phyloP scores from a whole-genome alignment of 495 filamentous ascomycete genomes.

The Pseudotulostoma volvatum region DNA sequence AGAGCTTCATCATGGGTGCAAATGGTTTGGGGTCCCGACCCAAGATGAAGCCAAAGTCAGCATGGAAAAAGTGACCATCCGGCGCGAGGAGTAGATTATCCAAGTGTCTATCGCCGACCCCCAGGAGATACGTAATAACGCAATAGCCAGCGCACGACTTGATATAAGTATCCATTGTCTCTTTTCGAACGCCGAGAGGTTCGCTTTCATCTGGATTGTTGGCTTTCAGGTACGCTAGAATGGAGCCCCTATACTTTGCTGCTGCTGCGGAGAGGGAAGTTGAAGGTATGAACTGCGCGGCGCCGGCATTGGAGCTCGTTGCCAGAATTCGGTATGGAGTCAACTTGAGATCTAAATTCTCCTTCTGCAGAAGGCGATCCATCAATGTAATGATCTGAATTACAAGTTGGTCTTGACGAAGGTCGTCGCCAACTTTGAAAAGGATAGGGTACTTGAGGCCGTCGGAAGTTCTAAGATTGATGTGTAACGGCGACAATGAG shows the following conservation, averaged over 20 bases:
- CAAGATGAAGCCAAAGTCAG: conserved; percentile 94
- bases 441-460: conserved; percentile 74
- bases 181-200: conserved; percentile 75
- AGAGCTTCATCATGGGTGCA: conserved; percentile 89
- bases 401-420: conserved; percentile 93
- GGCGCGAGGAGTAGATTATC: conserved; percentile 90
- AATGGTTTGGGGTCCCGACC: conserved; percentile 96
- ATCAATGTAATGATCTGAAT: conserved; percentile 97
- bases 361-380: conserved; percentile 89
- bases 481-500: conserved; percentile 70
- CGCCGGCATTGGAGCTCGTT: conserved; percentile 73
- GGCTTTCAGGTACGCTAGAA: conserved; percentile 70
- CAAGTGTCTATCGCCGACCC: conserved; percentile 88
- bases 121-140: conserved; percentile 97
- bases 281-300: conserved; percentile 83
- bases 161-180: conserved; percentile 88
- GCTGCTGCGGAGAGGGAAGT: conserved; percentile 65
- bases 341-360: conserved; percentile 91
- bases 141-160: conserved; percentile 96
- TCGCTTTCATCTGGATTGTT: conserved; percentile 79
- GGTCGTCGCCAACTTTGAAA: conserved; percentile 94
- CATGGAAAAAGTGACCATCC: conserved; percentile 91
- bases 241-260: conserved; percentile 61
- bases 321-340: conserved; percentile 93
- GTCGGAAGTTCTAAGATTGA: conserved; percentile 72